These are phyloP conservation scores for Nicotiana rustica DNA, from an alignment of 305 asterid genomes.

Conservation along the genomic window DNA sequence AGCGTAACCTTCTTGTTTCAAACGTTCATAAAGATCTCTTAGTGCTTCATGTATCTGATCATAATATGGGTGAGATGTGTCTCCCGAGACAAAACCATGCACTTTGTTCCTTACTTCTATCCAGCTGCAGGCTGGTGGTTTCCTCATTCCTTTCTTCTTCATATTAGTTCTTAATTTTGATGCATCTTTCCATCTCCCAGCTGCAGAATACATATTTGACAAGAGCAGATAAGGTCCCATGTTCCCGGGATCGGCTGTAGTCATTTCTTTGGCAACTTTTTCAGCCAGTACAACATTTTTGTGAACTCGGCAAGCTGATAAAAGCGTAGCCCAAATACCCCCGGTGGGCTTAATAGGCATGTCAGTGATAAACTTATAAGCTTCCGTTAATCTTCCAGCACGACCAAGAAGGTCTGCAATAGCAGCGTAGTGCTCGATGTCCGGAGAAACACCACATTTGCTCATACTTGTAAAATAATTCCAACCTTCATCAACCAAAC, in stretches of 20 bases:
- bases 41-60: slow-evolving; percentile 52
- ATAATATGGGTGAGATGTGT: slow-evolving; percentile 67
- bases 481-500: slow-evolving; percentile 82
- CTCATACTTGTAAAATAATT: slow-evolving; percentile 66
- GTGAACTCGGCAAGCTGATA: slow-evolving; percentile 89
- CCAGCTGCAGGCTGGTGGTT: slow-evolving; percentile 83
- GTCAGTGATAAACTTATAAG: slow-evolving; percentile 62
- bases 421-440: slow-evolving; percentile 78
- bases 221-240: slow-evolving; percentile 63
- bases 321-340: slow-evolving; percentile 72
- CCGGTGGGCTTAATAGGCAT: slow-evolving; percentile 74
- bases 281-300: slow-evolving; percentile 86
- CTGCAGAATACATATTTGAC: slow-evolving; percentile 70
- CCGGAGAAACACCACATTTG: slow-evolving; percentile 59
- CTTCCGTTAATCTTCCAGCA: slow-evolving; percentile 80
- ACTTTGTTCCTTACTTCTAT: slow-evolving; percentile 68
- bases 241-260: slow-evolving; percentile 61
- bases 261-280: slow-evolving; percentile 69
- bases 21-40: slow-evolving; percentile 55
- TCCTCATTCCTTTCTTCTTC: slow-evolving; percentile 70
- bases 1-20: slow-evolving; percentile 61
- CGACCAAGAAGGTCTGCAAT: slow-evolving; percentile 86
- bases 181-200: slow-evolving; percentile 82
- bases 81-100: slow-evolving; percentile 76
- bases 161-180: slow-evolving; percentile 58